Base-by-base conservation (phyloP, 2,329 filamentous ascomycete genomes). In the Colletotrichum aenigma region DNA sequence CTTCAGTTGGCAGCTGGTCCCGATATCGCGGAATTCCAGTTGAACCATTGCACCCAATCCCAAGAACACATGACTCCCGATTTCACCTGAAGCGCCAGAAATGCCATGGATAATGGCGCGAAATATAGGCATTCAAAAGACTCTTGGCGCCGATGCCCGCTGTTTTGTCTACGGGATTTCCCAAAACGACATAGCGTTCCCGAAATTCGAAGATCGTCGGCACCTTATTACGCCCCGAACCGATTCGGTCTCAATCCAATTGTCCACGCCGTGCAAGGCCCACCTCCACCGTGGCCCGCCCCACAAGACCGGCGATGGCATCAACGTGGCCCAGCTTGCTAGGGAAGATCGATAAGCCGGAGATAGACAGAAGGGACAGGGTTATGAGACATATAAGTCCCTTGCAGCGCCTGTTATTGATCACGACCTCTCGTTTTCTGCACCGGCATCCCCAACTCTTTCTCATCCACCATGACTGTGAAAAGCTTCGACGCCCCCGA, bases 401-500 rank as follows among this genome's bases (percentile, higher is more conserved):
- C 24, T 0, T 6, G 7, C 24, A 21, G 26, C 24, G 13, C 13
- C 55, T 58, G 1, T 10, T 16, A 12, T 28, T 10, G 4, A 58
- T 18, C 21, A 58, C 24, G 9, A 10, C 10, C 26, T 58, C 24
- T 58, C 55, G 3, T 58, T 28, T 0, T 28, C 55, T 58, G 7
- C 55, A 58, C 24, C 1, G 55, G 0, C 21, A 58, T 58, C 6
- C 26, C 0, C 15, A 21, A 24, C 43, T 52, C 2, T 1, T 52
- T 7, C 55, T 13, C 24, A 2, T 58, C 55, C 28, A 1, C 26
- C 28, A 61, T 61, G 58, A 32, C 58, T 32, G 16, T n/a, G 1
- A 30, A n/a, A 3, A 34, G 0, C 6, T 30, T 1, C 28, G 58
- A 61, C 16, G 10, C 15, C 0, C 28, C 58, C 26, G 0, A 8